These are phyloP conservation scores for Stromatinia cepivora DNA, from an alignment of 2,329 filamentous ascomycete genomes.

Conservation along the genomic window DNA sequence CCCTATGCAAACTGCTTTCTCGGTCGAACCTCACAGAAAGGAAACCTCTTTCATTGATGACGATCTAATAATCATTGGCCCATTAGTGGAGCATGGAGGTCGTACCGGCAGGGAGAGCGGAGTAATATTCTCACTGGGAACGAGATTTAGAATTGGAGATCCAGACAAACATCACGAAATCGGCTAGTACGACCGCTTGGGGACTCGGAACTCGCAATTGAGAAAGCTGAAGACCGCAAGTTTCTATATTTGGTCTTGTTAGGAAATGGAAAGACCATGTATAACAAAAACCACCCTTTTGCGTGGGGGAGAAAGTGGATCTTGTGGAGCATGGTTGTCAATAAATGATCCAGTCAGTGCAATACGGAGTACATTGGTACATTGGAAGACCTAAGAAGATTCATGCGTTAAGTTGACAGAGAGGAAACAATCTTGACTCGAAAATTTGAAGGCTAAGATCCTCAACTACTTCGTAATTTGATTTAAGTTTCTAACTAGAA, in stretches of 20 bases:
- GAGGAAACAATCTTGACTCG: not conserved
- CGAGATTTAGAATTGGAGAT: constrained; percentile 12
- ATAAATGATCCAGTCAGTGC: constrained; percentile 8
- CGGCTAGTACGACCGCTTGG: constrained; percentile 16
- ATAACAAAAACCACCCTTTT: not conserved
- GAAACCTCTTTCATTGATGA: constrained; percentile 16
- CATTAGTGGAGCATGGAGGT: constrained; percentile 8
- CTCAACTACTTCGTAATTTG: not conserved
- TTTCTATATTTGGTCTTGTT: constrained; percentile 19
- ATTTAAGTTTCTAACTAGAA: not conserved
- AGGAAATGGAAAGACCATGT: constrained; percentile 6
- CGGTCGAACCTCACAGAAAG: constrained; percentile 11
- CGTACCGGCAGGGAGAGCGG: constrained; percentile 6
- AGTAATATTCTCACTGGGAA: constrained; percentile 5
- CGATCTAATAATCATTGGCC: not conserved
- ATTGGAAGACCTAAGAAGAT: not conserved
- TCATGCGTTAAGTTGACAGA: constrained; percentile 11
- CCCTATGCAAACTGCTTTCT: constrained; percentile 22
- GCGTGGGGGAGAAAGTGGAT: constrained; percentile 12
- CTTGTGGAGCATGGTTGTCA: constrained; percentile 4
- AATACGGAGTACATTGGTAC: constrained; percentile 1
- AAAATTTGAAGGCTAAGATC: not conserved
- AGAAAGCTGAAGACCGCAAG: constrained; percentile 13
- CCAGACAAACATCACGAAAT: not conserved
- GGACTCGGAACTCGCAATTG: constrained; percentile 14